These are phyloP conservation scores for Apiospora hydei DNA, from an alignment of 2,329 filamentous ascomycete species.

Conservation along the genomic window DNA sequence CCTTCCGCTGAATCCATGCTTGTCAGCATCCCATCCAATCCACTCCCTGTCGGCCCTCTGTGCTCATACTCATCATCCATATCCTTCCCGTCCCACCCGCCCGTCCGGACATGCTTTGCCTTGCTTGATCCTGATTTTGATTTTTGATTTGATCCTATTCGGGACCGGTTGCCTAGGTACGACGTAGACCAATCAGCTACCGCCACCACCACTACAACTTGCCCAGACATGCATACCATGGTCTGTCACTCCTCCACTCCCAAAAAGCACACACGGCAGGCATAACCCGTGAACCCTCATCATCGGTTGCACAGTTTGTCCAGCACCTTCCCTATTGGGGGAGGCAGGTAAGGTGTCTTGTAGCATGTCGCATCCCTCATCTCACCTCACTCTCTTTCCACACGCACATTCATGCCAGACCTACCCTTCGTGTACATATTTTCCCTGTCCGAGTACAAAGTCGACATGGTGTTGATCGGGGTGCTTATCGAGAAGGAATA, in stretches of 20 bases:
- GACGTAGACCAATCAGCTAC: slow-evolving; percentile 8
- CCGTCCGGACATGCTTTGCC: slow-evolving; percentile 11
- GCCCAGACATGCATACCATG: slow-evolving; percentile 1
- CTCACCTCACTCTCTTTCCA: slow-evolving; percentile 2
- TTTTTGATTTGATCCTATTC: slow-evolving; percentile 15
- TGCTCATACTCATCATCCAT: slow-evolving; percentile 11
- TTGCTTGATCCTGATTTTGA: slow-evolving; percentile 13
- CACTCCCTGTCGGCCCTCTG: background rate
- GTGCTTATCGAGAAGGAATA: background rate
- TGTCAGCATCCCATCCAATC: background rate
- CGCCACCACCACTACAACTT: slow-evolving; percentile 5
- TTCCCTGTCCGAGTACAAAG: background rate
- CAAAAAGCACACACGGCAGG: slow-evolving; percentile 10
- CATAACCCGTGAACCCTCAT: slow-evolving; percentile 9
- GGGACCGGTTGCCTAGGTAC: slow-evolving; percentile 10
- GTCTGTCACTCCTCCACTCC: background rate
- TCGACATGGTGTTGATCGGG: background rate
- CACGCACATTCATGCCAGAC: background rate
- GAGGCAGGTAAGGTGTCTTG: background rate
- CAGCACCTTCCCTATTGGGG: slow-evolving; percentile 11
- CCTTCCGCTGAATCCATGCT: background rate
- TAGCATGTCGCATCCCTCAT: background rate
- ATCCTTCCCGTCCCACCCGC: slow-evolving; percentile 12
- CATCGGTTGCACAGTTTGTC: slow-evolving; percentile 15
- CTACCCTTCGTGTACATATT: background rate